Percentiles rank a stretch among this genome's conserved stretches.
phyloP scores from a whole-genome alignment of 306 rosid genomes.

The Albizia julibrissin region DNA sequence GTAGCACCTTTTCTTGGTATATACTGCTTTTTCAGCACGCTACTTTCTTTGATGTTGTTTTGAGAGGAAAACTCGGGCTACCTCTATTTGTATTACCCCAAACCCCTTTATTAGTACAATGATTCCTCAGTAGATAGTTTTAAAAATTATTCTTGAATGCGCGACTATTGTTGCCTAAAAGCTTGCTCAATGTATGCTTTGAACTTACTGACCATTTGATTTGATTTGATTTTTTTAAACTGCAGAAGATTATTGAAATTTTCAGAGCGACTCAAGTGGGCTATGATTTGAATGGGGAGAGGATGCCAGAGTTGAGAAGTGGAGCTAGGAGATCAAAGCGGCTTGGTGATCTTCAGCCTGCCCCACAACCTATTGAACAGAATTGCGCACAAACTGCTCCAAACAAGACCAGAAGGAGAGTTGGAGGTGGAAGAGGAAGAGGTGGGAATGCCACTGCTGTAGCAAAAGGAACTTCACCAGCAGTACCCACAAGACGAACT shows the following conservation, averaged over 20 bases:
- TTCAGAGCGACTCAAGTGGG: slow-evolving; percentile 48
- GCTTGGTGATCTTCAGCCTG: slow-evolving; percentile 91
- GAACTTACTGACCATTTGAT: slow-evolving; percentile 14
- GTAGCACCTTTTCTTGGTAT: slow-evolving; percentile 37
- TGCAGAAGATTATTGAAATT: slow-evolving; percentile 41
- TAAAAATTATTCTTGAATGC: slow-evolving; percentile 10
- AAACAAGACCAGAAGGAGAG: slow-evolving; percentile 76
- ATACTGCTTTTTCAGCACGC: slow-evolving; percentile 41
- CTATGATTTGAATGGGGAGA: slow-evolving; percentile 98
- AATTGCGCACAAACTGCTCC: slow-evolving; percentile 67
- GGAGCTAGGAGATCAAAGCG: slow-evolving; percentile 97
- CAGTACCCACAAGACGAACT: slow-evolving; percentile 78
- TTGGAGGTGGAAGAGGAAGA: slow-evolving; percentile 85
- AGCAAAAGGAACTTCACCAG: slow-evolving; percentile 80
- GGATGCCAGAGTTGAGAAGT: slow-evolving; percentile 99
- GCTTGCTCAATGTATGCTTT: slow-evolving; percentile 23
- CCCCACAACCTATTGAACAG: slow-evolving; percentile 63
- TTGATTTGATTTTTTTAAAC: not conserved
- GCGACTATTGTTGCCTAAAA: slow-evolving; percentile 23
- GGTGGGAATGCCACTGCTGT: slow-evolving; percentile 76
- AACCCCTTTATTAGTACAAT: not conserved
- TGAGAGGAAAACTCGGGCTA: slow-evolving; percentile 31
- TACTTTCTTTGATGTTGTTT: slow-evolving; percentile 36
- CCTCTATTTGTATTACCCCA: slow-evolving; percentile 10
- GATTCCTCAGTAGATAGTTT: not conserved